Percentiles rank a stretch among this genome's conserved stretches.
phyloP scores from a whole-genome alignment of 495 filamentous ascomycete genomes.

The Niebla homalea region DNA sequence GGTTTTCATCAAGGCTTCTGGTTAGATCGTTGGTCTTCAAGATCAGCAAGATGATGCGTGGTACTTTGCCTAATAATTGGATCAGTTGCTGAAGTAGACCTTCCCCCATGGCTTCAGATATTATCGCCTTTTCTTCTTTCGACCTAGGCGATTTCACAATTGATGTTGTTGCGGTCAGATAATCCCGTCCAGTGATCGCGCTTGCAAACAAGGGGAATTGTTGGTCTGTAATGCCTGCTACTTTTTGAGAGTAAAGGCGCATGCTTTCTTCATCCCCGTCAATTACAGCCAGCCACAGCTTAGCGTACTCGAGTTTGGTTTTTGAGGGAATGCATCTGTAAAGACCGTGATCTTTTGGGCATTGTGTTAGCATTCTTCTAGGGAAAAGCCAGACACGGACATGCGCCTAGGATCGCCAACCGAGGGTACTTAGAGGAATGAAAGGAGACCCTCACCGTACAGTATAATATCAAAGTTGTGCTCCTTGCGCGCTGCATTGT shows the following conservation, averaged over 20 bases:
- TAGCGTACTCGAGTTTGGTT: slow-evolving; percentile 78
- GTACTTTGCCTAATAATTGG: slow-evolving; percentile 76
- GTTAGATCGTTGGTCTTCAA: slow-evolving; percentile 98
- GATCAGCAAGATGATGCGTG: slow-evolving; percentile 83
- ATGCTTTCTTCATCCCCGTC: slow-evolving; percentile 70
- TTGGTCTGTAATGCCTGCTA: slow-evolving; percentile 79
- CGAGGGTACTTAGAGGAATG: too few species aligned
- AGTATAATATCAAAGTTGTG: slow-evolving; percentile 90
- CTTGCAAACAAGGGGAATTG: slow-evolving; percentile 93
- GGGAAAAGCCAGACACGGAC: too few species aligned
- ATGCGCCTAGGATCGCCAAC: slow-evolving; percentile 29
- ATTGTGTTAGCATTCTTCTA: too few species aligned
- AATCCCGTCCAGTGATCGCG: slow-evolving; percentile 93
- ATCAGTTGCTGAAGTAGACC: slow-evolving; percentile 75
- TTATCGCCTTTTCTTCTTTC: slow-evolving; percentile 62
- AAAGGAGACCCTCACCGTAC: neutral
- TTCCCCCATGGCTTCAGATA: slow-evolving; percentile 69
- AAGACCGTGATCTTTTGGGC: slow-evolving; percentile 62
- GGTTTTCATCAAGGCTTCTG: slow-evolving; percentile 81
- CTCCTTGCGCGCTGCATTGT: slow-evolving; percentile 39
- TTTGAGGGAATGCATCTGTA: slow-evolving; percentile 81
- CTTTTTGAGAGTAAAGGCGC: slow-evolving; percentile 77
- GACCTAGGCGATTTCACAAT: slow-evolving; percentile 48
- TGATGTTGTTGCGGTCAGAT: slow-evolving; percentile 49
- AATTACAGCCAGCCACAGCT: slow-evolving; percentile 94